A percentile compares a stretch with the other conserved stretches of the same genome.
Evolutionary conservation across 805 yeast genomes (phyloP).

Genomic region (Lachancea fermentati): DNA sequence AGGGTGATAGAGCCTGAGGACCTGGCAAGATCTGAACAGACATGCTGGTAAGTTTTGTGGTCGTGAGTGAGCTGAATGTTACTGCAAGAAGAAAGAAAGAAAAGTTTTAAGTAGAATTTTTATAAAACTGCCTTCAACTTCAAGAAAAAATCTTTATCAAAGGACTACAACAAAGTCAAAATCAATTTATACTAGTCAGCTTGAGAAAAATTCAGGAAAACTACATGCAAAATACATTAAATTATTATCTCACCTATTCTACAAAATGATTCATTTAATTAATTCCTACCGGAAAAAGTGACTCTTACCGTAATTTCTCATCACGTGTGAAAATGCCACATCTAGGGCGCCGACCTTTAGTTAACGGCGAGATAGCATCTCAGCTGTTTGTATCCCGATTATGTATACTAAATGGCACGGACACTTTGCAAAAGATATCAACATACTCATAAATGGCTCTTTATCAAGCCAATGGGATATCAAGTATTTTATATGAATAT

Average conservation of each 20-base stretch:
- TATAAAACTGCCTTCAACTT: background rate
- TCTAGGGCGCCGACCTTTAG: no score
- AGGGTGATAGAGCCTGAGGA: constrained; percentile 82
- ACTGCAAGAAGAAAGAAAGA: background rate
- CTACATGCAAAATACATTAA: background rate
- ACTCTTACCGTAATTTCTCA: background rate
- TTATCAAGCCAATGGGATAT: no score
- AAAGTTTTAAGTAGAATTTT: background rate
- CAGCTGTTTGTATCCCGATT: no score
- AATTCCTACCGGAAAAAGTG: background rate
- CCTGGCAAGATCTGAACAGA: constrained; percentile 65
- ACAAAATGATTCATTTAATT: background rate
- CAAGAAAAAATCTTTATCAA: background rate
- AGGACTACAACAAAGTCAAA: background rate
- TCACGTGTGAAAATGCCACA: background rate
- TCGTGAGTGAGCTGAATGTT: background rate
- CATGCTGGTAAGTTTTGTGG: constrained; percentile 21
- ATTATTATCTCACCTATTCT: background rate
- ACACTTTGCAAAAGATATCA: no score
- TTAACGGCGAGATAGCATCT: no score
- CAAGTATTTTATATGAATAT: no score
- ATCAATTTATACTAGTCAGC: background rate
- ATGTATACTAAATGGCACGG: no score
- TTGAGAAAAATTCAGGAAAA: background rate
- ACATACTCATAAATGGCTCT: no score